Evolutionary conservation across 805 yeast species (phyloP), one percentile per base, ranked within the genome.

Genomic region (Schizosaccharomyces cryophilus): DNA sequence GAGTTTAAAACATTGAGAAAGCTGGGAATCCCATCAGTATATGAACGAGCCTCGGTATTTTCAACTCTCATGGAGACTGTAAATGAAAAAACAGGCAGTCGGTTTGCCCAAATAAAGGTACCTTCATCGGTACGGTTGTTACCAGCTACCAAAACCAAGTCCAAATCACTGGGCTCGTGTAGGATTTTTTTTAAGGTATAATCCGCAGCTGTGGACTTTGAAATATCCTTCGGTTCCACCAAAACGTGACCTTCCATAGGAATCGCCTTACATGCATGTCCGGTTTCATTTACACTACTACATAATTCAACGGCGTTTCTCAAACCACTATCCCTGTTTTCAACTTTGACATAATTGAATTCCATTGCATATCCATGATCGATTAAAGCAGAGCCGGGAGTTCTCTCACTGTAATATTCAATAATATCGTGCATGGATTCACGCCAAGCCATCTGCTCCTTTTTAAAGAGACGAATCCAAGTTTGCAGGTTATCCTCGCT

Each of bases 291-390:
- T 62, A 89, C 80, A 69, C 87, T 88, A 29, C 89, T 82, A 58
- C 89, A 82, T 62, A 84, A 78, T 66, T 88, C 96, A 59, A 96
- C 96, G 72, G 87, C 78, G 21, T 83, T 77, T 58, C 82, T 76
- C 38, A 77, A 71, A 61, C 81, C 80, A 35, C 75, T 73, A 55
- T 79, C 81, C 56, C 78, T 78, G 11, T 63, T 62, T n/a, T 63
- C 58, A 5, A 85, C 80, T 60, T 75, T 76, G 59, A 85, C 88
- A 1, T 94, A 82, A 66, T 86, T 85, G 67, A 87, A 81, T 62
- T 84, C 77, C 55, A 90, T 75, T 48, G 87, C 80, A 51, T 90
- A 82, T 63, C 87, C 95, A 64, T 84, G 85, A 51, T 80, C 74
- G 63, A 83, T 84, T 59, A 83, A 77, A 65, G 78, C 79, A 0